Evolutionary conservation across 306 rosid genomes (phyloP).

Genomic region (Prunus mume): DNA sequence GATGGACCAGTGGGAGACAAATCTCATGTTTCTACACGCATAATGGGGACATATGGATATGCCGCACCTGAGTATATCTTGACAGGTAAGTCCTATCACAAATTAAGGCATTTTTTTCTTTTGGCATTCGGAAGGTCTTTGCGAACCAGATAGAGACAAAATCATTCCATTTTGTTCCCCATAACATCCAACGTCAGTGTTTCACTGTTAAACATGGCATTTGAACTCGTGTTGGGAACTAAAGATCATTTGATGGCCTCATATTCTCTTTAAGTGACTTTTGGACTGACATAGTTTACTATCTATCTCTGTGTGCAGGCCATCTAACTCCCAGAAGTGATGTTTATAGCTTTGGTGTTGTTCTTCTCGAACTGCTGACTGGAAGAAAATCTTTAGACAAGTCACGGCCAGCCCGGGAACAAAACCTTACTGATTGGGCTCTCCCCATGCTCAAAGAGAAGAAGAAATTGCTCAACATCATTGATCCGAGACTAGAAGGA

Average conservation of each 20-base stretch:
- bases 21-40: conserved; percentile 92
- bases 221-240: not conserved
- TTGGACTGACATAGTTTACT: not conserved
- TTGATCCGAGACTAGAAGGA: conserved; percentile 82
- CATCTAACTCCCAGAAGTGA: conserved; percentile 92
- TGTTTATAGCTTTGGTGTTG: conserved; percentile 94
- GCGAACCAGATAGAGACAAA: not conserved
- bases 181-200: not conserved
- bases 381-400: conserved; percentile 94
- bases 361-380: conserved; percentile 78
- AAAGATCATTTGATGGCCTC: not conserved
- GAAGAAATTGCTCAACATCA: conserved; percentile 64
- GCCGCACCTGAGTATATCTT: conserved; percentile 97
- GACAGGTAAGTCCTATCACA: conserved; percentile 57
- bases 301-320: conserved; percentile 47
- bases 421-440: conserved; percentile 94
- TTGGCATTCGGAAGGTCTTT: not conserved
- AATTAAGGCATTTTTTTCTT: not conserved
- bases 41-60: conserved; percentile 98
- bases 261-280: too few species aligned
- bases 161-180: not conserved
- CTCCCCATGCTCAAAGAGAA: conserved; percentile 88
- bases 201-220: not conserved
- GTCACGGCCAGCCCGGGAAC: conserved; percentile 78
- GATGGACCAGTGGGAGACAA: conserved; percentile 96